Percentiles rank a stretch among this genome's conserved stretches.
phyloP scores from a whole-genome alignment of 805 yeast species.

The Cyberlindnera euphorbiiphila region DNA sequence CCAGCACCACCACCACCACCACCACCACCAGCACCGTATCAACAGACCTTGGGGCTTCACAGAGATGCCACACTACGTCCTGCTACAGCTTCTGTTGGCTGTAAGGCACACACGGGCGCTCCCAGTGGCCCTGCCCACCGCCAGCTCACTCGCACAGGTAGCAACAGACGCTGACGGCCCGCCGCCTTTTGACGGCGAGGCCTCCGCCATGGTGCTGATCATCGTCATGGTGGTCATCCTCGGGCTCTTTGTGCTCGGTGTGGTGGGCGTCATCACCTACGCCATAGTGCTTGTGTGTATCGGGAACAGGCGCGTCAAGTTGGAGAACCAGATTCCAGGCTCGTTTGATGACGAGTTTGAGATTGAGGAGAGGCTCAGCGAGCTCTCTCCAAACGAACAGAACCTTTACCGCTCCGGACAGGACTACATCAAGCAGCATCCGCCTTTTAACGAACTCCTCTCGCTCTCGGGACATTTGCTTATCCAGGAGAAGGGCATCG shows the following conservation, averaged over 20 bases:
- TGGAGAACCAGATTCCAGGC: slow-evolving; percentile 43
- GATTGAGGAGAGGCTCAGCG: slow-evolving; percentile 51
- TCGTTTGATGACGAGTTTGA: slow-evolving; percentile 46
- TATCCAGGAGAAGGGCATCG: slow-evolving; percentile 79
- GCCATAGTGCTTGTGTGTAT: slow-evolving; percentile 4
- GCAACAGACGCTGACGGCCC: too few relatives aligned
- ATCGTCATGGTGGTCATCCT: slow-evolving; percentile 6
- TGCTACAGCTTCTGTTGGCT: neutral
- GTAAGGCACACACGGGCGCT: neutral
- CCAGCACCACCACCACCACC: too few relatives aligned
- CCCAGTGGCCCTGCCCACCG: neutral
- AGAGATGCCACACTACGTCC: neutral
- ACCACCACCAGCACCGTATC: too few relatives aligned
- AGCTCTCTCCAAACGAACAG: slow-evolving; percentile 50
- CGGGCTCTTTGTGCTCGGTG: slow-evolving; percentile 6
- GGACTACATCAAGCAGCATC: slow-evolving; percentile 27
- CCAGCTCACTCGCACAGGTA: too few relatives aligned
- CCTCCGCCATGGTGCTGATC: slow-evolving; percentile 8
- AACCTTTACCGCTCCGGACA: slow-evolving; percentile 43
- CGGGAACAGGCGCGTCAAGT: slow-evolving; percentile 11
- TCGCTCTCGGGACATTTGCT: slow-evolving; percentile 29
- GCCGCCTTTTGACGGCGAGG: slow-evolving; percentile 1
- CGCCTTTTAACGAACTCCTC: slow-evolving; percentile 21
- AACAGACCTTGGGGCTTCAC: too few relatives aligned
- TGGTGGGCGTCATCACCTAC: slow-evolving; percentile 8